Conservation (phyloP, 1,284 basidiomycete genomes). For the Tetrapyrgos nigripes region DNA sequence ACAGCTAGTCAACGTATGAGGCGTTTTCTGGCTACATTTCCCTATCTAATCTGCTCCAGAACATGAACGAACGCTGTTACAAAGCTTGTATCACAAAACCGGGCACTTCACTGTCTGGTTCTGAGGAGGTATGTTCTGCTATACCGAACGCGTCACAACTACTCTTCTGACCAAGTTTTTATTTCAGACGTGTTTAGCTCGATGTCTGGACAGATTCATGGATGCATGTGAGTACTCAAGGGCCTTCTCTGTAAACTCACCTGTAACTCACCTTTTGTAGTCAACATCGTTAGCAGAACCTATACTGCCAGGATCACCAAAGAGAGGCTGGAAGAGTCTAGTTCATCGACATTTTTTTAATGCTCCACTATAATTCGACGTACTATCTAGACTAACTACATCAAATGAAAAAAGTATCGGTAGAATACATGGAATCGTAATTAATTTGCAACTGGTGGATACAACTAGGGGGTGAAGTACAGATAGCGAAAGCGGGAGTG, state of each 20-base stretch:
- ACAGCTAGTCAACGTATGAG: slow-evolving; percentile 77
- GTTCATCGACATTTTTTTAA: neutral
- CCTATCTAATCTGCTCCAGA: slow-evolving; percentile 47
- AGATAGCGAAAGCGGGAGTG: neutral
- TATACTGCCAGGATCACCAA: slow-evolving; percentile 65
- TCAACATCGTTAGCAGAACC: slow-evolving; percentile 75
- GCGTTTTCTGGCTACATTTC: neutral
- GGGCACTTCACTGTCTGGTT: slow-evolving; percentile 66
- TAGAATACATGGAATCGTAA: slow-evolving; percentile 11
- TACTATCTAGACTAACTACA: slow-evolving; percentile 2
- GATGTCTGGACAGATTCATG: slow-evolving; percentile 83
- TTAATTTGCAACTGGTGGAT: neutral
- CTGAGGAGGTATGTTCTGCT: slow-evolving; percentile 67
- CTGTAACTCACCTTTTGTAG: slow-evolving; percentile 41
- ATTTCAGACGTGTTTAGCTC: slow-evolving; percentile 70
- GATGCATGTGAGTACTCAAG: slow-evolving; percentile 75
- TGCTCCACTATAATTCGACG: neutral
- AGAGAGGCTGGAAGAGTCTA: slow-evolving; percentile 38
- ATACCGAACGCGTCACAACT: too few relatives aligned
- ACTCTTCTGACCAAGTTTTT: slow-evolving; percentile 2
- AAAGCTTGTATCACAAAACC: slow-evolving; percentile 83
- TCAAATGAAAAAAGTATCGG: slow-evolving; percentile 8
- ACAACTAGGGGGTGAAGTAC: slow-evolving; percentile 3
- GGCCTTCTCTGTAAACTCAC: slow-evolving; percentile 4
- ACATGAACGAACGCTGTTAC: slow-evolving; percentile 81